Evolutionary conservation across 805 yeast species (phyloP).

Genomic region (Ogataea glucozyma): DNA sequence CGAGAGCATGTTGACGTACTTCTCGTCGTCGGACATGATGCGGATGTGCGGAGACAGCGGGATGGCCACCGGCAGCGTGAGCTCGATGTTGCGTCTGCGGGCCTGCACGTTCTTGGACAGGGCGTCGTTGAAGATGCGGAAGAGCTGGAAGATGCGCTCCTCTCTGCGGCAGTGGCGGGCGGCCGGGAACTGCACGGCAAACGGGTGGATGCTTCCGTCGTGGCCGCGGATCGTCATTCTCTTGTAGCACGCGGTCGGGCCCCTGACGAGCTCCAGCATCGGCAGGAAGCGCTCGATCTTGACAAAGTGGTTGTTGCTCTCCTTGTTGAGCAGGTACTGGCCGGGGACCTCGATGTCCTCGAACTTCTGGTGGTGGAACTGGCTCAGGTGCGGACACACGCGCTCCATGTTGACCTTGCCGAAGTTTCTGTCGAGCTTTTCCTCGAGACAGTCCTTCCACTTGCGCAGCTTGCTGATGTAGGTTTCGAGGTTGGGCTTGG

Average conservation of each 20-base stretch:
- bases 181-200: conserved; percentile 97
- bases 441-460: conserved; percentile 94
- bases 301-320: conserved; percentile 84
- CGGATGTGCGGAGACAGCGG: conserved; percentile 95
- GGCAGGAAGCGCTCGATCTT: conserved; percentile 94
- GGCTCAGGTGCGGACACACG: conserved; percentile 91
- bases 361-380: conserved; percentile 96
- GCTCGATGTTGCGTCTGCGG: conserved; percentile 78
- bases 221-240: conserved; percentile 88
- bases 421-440: conserved; percentile 83
- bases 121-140: conserved; percentile 83
- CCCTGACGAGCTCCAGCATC: conserved; percentile 82
- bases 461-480: conserved; percentile 80
- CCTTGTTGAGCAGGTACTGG: conserved; percentile 86
- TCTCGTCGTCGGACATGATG: conserved; percentile 77
- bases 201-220: conserved; percentile 88
- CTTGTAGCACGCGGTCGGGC: conserved; percentile 87
- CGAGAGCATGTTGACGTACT: conserved; percentile 73
- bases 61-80: conserved; percentile 87
- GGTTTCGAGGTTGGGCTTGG: conserved; percentile 85
- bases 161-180: conserved; percentile 97
- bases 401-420: conserved; percentile 81
- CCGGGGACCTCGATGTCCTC: conserved; percentile 98
- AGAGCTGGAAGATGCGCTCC: conserved; percentile 88
- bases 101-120: conserved; percentile 82